A percentile compares a stretch with the other conserved stretches of the same genome.
Evolutionary conservation across 192 early-diverging fungal species (phyloP).

Genomic region (Coemansia sp.): DNA sequence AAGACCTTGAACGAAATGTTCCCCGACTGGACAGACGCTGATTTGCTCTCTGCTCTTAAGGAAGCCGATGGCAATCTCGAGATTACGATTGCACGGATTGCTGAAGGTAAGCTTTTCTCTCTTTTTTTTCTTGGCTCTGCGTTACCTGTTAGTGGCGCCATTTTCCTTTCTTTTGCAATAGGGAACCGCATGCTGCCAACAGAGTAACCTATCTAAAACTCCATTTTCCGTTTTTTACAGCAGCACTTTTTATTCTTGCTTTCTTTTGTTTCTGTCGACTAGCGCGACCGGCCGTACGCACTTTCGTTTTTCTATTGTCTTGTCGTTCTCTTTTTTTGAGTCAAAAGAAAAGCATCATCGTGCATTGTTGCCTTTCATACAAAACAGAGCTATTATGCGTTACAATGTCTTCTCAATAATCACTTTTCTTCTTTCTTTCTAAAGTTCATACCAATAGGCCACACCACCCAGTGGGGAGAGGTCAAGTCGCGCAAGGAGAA

Average conservation of each 20-base stretch:
- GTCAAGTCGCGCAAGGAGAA: conserved; percentile 71
- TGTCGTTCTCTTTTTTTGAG: neutral
- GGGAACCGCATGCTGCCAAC: no score
- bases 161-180: neutral
- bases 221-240: no score
- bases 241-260: neutral
- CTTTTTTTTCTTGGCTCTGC: neutral
- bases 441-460: conserved; percentile 57
- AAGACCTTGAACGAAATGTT: conserved; percentile 69
- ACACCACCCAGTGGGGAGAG: conserved; percentile 81
- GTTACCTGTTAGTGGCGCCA: neutral
- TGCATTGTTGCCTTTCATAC: neutral
- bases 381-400: neutral
- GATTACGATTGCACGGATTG: conserved; percentile 74
- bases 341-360: neutral
- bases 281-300: neutral
- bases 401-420: conserved; percentile 7
- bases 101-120: conserved; percentile 69
- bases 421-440: conserved; percentile 10
- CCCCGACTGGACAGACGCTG: conserved; percentile 83
- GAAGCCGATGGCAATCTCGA: conserved; percentile 88
- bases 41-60: conserved; percentile 80
- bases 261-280: neutral
- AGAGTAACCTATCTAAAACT: no score
- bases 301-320: neutral